These are phyloP conservation scores for Catharanthus roseus DNA, from an alignment of 257 asterid genomes.

Conservation along the genomic window DNA sequence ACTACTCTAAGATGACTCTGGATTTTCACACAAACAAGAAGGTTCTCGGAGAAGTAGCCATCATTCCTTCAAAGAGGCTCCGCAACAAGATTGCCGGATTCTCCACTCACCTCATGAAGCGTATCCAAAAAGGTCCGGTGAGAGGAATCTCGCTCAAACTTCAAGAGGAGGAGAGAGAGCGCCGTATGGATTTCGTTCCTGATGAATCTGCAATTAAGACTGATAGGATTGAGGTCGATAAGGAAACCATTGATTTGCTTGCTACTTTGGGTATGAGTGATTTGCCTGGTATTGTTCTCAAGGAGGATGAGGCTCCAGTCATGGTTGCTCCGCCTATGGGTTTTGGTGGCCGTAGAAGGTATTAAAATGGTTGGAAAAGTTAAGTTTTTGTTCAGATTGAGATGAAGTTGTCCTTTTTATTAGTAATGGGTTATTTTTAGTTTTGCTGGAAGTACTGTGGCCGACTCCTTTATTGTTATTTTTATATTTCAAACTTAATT, in stretches of 20 bases:
- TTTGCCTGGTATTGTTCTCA: conserved; percentile 39
- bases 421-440: not conserved
- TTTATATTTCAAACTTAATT: conserved; percentile 1
- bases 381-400: not conserved
- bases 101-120: conserved; percentile 44
- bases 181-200: conserved; percentile 50
- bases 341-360: conserved; percentile 22
- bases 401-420: conserved; percentile 4
- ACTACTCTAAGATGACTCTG: conserved; percentile 48
- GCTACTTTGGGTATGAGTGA: conserved; percentile 42
- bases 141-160: conserved; percentile 39
- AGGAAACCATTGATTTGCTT: conserved; percentile 51
- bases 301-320: conserved; percentile 16
- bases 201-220: conserved; percentile 52
- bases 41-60: conserved; percentile 38
- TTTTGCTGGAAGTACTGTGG: not conserved
- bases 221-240: conserved; percentile 42
- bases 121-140: conserved; percentile 41
- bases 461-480: not conserved
- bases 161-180: conserved; percentile 44
- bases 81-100: conserved; percentile 41
- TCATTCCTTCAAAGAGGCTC: conserved; percentile 40
- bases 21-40: conserved; percentile 51
- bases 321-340: conserved; percentile 7
- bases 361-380: conserved; percentile 1